Conservation (phyloP, 371 early-diverging fungal species). For the Mucor piriformis region DNA sequence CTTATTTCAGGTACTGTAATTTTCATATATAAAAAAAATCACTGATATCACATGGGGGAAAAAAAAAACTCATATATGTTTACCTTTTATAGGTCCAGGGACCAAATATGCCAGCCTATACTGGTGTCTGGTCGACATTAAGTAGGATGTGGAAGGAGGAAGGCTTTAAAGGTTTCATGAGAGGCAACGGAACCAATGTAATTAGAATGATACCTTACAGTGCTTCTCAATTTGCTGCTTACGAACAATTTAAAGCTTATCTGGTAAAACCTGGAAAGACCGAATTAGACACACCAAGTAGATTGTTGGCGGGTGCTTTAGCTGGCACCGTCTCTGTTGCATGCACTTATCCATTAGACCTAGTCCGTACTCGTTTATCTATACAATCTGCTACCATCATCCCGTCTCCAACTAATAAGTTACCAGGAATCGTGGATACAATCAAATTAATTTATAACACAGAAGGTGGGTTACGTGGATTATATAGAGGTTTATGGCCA, state of each 20-base stretch:
- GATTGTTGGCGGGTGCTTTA: constrained; percentile 79
- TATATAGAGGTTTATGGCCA: constrained; percentile 84
- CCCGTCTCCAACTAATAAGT: constrained; percentile 24
- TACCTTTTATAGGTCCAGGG: constrained; percentile 82
- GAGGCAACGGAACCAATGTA: constrained; percentile 93
- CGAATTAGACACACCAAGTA: constrained; percentile 73
- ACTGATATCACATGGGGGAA: constrained; percentile 39
- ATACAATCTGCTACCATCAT: constrained; percentile 53
- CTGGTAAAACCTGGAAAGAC: constrained; percentile 70
- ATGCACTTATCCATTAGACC: constrained; percentile 88
- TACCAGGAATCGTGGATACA: constrained; percentile 74
- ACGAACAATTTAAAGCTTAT: constrained; percentile 75
- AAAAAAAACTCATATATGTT: not conserved
- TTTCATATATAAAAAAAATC: constrained; percentile 3
- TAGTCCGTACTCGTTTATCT: constrained; percentile 84
- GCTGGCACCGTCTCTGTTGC: constrained; percentile 85
- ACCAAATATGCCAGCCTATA: constrained; percentile 65
- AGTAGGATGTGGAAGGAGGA: constrained; percentile 88
- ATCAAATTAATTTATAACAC: constrained; percentile 67
- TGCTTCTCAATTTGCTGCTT: constrained; percentile 89
- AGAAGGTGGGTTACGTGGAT: constrained; percentile 83
- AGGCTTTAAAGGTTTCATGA: constrained; percentile 83
- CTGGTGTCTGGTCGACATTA: constrained; percentile 73
- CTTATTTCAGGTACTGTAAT: constrained; percentile 78
- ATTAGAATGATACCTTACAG: constrained; percentile 92